Evolutionary conservation across 805 yeast species (phyloP).

Genomic region (Spencermartinsiella europaea): DNA sequence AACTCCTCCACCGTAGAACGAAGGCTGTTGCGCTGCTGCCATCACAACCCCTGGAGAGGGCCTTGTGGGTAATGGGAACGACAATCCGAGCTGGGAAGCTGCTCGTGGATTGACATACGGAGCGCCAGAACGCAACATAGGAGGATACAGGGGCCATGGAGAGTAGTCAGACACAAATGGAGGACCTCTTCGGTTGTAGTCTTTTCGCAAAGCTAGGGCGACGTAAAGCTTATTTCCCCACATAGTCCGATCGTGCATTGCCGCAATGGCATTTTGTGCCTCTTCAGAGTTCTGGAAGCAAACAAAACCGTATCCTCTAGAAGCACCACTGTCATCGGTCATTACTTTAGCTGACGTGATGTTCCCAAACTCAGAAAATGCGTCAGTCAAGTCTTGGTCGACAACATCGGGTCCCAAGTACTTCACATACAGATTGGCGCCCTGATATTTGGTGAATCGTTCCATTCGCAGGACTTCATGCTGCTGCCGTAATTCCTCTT

Average conservation of each 20-base stretch:
- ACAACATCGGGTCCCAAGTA: constrained; percentile 51
- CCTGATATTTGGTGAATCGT: constrained; percentile 45
- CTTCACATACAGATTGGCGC: constrained; percentile 68
- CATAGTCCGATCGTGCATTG: constrained; percentile 51
- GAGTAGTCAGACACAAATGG: constrained; percentile 10
- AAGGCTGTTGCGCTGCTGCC: constrained; percentile 79
- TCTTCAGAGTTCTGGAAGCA: constrained; percentile 61
- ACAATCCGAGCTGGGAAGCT: constrained; percentile 18
- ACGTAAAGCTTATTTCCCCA: constrained; percentile 53
- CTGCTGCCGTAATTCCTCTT: constrained; percentile 27
- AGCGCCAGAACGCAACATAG: background rate
- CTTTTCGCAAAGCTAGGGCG: constrained; percentile 70
- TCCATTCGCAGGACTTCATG: background rate
- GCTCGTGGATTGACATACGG: background rate
- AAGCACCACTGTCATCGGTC: constrained; percentile 42
- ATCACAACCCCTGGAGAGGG: constrained; percentile 29
- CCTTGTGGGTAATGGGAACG: constrained; percentile 22
- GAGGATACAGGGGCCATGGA: constrained; percentile 21
- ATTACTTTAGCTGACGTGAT: constrained; percentile 46
- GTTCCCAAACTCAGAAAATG: constrained; percentile 45
- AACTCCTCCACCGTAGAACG: no score
- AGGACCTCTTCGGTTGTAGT: constrained; percentile 10
- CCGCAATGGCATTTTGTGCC: constrained; percentile 65
- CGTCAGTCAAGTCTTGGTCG: constrained; percentile 46
- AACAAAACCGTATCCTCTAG: constrained; percentile 79